These are phyloP conservation scores for Brasenia schreberi DNA, from an alignment of 164 flowering plant species.

Conservation along the genomic window DNA sequence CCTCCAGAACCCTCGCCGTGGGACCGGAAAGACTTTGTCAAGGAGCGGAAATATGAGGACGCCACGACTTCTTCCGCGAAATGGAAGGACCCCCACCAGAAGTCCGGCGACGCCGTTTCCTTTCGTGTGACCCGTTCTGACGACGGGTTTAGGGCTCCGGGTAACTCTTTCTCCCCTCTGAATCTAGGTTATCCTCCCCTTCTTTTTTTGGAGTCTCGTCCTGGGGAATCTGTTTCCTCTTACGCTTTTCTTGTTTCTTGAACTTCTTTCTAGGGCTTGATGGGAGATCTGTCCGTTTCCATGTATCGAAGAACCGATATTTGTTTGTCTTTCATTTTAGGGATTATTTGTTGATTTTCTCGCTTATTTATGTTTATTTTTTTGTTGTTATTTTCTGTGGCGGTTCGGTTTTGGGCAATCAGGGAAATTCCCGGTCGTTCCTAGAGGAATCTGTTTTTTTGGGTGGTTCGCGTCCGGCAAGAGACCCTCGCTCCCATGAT, in stretches of 20 bases:
- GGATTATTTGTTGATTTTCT: neutral
- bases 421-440: conserved; percentile 57
- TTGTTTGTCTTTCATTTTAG: neutral
- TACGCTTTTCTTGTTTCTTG: neutral
- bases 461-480: conserved; percentile 12
- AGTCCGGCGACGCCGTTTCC: conserved; percentile 20
- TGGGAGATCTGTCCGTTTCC: neutral
- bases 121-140: conserved; percentile 23
- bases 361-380: neutral
- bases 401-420: conserved; percentile 25
- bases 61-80: conserved; percentile 18
- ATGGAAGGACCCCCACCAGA: conserved; percentile 57
- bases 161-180: conserved; percentile 19
- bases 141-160: conserved; percentile 50
- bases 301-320: too few relatives aligned
- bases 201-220: neutral
- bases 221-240: neutral
- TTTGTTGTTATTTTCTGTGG: conserved; percentile 1
- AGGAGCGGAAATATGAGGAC: conserved; percentile 63
- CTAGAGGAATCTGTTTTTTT: conserved; percentile 52
- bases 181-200: neutral
- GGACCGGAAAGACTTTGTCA: conserved; percentile 84
- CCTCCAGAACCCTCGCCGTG: conserved; percentile 89
- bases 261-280: neutral
- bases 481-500: conserved; percentile 28